Evolutionary conservation across 169 alveolate species (phyloP).

Genomic region (Eimeria falciformis): DNA sequence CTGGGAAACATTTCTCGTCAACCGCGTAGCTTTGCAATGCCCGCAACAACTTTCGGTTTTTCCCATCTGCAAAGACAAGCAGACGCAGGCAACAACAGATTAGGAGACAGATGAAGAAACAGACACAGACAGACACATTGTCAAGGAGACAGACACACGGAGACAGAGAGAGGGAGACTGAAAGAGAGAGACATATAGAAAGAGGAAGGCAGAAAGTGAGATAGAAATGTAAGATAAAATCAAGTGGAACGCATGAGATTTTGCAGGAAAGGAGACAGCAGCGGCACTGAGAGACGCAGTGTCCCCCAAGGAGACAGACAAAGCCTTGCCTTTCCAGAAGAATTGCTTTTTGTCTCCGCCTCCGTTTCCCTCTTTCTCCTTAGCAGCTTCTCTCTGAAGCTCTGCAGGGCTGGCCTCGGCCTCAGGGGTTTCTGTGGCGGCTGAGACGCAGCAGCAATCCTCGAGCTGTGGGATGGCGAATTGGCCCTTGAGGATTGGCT

Average conservation of each 20-base stretch:
- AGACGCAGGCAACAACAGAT: background rate
- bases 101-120: background rate
- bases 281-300: background rate
- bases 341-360: background rate
- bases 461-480: background rate
- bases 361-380: background rate
- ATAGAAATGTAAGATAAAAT: background rate
- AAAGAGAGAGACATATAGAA: background rate
- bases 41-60: too few relatives aligned
- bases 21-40: background rate
- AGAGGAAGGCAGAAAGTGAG: background rate
- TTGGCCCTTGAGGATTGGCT: background rate
- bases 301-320: background rate
- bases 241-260: too few relatives aligned
- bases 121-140: background rate
- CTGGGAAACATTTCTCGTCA: background rate
- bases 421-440: too few relatives aligned
- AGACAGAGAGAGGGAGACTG: background rate
- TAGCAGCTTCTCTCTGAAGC: background rate
- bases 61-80: background rate
- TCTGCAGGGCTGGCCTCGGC: background rate
- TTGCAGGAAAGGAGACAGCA: background rate
- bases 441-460: too few relatives aligned
- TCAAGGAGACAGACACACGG: background rate
- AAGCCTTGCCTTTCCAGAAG: background rate